Conservation (phyloP, 2,329 filamentous ascomycete genomes). For the Aspergillus fumigatus region DNA sequence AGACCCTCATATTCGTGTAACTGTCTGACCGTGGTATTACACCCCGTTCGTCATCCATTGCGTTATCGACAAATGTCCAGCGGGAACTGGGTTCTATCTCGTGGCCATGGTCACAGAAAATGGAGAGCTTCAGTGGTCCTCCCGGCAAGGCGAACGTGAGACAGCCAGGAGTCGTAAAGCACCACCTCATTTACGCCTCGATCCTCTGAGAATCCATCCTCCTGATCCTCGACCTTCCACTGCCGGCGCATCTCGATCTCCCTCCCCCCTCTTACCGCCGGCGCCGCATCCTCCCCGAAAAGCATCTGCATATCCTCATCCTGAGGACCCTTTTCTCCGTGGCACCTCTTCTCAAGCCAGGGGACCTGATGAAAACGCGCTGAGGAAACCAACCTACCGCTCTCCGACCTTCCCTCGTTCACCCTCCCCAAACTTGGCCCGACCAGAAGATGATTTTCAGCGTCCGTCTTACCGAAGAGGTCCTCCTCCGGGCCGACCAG, state of each 20-base stretch:
- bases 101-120: conserved; percentile 45
- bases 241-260: conserved; percentile 14
- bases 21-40: not conserved
- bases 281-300: conserved; percentile 14
- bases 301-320: conserved; percentile 9
- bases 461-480: conserved; percentile 22
- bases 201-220: conserved; percentile 27
- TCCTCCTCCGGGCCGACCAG: conserved; percentile 20
- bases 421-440: conserved; percentile 13
- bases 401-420: conserved; percentile 19
- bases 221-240: conserved; percentile 21
- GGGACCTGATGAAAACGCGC: conserved; percentile 6
- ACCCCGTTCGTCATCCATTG: not conserved
- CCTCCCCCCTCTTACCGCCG: conserved; percentile 21
- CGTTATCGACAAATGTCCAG: conserved; percentile 37
- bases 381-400: conserved; percentile 16
- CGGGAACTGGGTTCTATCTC: conserved; percentile 30
- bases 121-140: conserved; percentile 33
- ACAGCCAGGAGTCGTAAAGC: conserved; percentile 26
- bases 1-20: not conserved
- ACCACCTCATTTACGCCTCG: conserved; percentile 26
- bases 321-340: conserved; percentile 14
- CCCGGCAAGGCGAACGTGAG: conserved; percentile 28
- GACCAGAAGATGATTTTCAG: conserved; percentile 20
- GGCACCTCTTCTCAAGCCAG: conserved; percentile 13